Conservation (phyloP, 495 filamentous ascomycete species). For the Delitschia confertaspora region DNA sequence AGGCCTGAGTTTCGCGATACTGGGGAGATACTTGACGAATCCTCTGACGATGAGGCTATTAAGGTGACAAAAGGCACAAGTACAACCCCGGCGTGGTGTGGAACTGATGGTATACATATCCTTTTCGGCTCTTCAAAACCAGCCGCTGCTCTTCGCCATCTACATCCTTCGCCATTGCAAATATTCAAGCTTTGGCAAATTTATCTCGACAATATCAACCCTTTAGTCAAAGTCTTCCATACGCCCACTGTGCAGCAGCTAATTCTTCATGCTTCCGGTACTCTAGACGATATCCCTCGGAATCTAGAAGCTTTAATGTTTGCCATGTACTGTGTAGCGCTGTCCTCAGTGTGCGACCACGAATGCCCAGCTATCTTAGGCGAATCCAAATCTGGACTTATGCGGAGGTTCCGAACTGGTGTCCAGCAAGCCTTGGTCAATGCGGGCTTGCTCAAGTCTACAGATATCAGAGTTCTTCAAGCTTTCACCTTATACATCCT, state of each 20-base stretch:
- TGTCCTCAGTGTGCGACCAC: conserved; percentile 39
- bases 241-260: conserved; percentile 52
- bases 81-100: neutral
- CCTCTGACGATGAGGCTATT: conserved; percentile 10
- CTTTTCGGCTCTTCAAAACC: conserved; percentile 6
- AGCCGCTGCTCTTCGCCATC: conserved; percentile 3
- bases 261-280: conserved; percentile 38
- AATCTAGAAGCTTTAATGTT: conserved; percentile 39
- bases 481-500: conserved; percentile 42
- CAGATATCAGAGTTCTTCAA: conserved; percentile 46
- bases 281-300: conserved; percentile 38
- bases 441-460: conserved; percentile 43
- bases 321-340: conserved; percentile 47
- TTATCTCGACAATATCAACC: conserved; percentile 42
- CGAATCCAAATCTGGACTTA: conserved; percentile 36
- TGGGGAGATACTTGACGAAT: conserved; percentile 15
- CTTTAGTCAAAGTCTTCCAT: conserved; percentile 62
- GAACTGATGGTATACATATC: conserved; percentile 5
- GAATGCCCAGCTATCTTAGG: conserved; percentile 45
- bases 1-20: conserved; percentile 20
- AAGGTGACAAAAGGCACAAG: neutral
- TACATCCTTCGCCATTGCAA: conserved; percentile 25
- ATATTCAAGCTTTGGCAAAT: conserved; percentile 54
- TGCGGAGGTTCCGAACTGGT: conserved; percentile 39
- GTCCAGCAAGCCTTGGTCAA: conserved; percentile 42